Percentiles rank a stretch among this genome's conserved stretches.
Conservation (phyloP, 148 eudicot species). For the Vaccinium darrowii region DNA sequence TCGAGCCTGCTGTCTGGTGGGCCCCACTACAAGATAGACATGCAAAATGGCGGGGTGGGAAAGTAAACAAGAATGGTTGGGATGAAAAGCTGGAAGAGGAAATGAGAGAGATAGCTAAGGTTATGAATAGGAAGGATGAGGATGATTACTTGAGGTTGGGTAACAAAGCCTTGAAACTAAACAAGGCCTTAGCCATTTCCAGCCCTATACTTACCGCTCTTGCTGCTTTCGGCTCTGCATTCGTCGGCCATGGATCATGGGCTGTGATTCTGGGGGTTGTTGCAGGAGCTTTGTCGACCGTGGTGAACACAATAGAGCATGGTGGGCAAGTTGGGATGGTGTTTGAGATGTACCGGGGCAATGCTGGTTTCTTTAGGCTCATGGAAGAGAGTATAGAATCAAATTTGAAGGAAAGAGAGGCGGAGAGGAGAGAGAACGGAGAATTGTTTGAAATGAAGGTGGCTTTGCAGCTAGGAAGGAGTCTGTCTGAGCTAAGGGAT, state of each 20-base stretch:
- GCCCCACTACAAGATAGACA: not conserved
- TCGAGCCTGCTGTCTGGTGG: conserved; percentile 60
- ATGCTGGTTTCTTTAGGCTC: conserved; percentile 41
- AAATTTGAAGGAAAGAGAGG: conserved; percentile 29
- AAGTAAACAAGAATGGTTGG: conserved; percentile 44
- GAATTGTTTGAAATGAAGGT: conserved; percentile 66
- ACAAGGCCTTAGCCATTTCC: conserved; percentile 46
- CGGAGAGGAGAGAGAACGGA: conserved; percentile 49
- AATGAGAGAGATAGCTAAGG: conserved; percentile 40
- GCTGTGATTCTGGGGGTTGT: conserved; percentile 16
- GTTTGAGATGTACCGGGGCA: conserved; percentile 55
- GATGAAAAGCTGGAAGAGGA: conserved; percentile 46
- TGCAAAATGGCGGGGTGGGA: not conserved
- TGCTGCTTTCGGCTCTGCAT: conserved; percentile 53
- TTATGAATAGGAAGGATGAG: conserved; percentile 42
- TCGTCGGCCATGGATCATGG: not conserved
- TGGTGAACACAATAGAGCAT: conserved; percentile 18
- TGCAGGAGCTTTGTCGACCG: conserved; percentile 32
- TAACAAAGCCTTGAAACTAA: conserved; percentile 53
- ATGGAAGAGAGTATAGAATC: conserved; percentile 35
- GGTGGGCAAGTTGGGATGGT: conserved; percentile 71
- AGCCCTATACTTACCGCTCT: conserved; percentile 58
- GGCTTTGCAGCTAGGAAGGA: conserved; percentile 66
- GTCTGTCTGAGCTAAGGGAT: conserved; percentile 50
- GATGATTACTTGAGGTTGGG: conserved; percentile 62